phyloP scores from a whole-genome alignment of 1,139 yeast species.

The Meyerozyma sp. region DNA sequence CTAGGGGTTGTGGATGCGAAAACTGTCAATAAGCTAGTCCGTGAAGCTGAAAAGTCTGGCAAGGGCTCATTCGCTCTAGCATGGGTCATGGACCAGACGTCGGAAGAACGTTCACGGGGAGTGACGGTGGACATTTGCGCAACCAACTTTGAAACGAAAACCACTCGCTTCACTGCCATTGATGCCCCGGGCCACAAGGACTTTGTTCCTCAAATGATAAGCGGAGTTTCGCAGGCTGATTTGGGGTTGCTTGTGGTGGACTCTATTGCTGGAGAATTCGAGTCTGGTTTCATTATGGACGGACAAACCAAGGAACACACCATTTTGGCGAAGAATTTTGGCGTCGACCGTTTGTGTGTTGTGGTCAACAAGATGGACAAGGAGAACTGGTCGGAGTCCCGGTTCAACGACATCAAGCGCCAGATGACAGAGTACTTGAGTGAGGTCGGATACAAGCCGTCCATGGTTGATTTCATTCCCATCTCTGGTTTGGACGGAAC shows the following conservation, averaged over 20 bases:
- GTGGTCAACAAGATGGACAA: slow-evolving; percentile 89
- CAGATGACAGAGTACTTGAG: slow-evolving; percentile 59
- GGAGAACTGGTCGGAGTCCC: slow-evolving; percentile 58
- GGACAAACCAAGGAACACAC: slow-evolving; percentile 97
- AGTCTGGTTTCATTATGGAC: slow-evolving; percentile 76
- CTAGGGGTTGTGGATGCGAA: slow-evolving; percentile 75
- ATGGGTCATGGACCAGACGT: slow-evolving; percentile 96
- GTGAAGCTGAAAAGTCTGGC: slow-evolving; percentile 78
- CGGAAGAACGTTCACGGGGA: slow-evolving; percentile 85
- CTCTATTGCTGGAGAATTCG: slow-evolving; percentile 78
- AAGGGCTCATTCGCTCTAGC: slow-evolving; percentile 94
- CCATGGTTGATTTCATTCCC: slow-evolving; percentile 66
- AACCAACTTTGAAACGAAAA: slow-evolving; percentile 68
- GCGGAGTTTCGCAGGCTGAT: slow-evolving; percentile 55
- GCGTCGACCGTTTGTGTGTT: slow-evolving; percentile 69
- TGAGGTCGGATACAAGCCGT: slow-evolving; percentile 53
- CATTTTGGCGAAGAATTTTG: slow-evolving; percentile 73
- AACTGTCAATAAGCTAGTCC: slow-evolving; percentile 68
- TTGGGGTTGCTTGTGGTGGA: slow-evolving; percentile 73
- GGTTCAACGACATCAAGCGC: slow-evolving; percentile 57
- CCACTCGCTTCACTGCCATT: slow-evolving; percentile 71
- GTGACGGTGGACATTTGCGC: slow-evolving; percentile 93
- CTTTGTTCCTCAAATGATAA: slow-evolving; percentile 51
- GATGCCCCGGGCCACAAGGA: slow-evolving; percentile 80
- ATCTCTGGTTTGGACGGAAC: slow-evolving; percentile 82